Conservation (phyloP, 345 rosid species). For the Nasturtium officinale region DNA sequence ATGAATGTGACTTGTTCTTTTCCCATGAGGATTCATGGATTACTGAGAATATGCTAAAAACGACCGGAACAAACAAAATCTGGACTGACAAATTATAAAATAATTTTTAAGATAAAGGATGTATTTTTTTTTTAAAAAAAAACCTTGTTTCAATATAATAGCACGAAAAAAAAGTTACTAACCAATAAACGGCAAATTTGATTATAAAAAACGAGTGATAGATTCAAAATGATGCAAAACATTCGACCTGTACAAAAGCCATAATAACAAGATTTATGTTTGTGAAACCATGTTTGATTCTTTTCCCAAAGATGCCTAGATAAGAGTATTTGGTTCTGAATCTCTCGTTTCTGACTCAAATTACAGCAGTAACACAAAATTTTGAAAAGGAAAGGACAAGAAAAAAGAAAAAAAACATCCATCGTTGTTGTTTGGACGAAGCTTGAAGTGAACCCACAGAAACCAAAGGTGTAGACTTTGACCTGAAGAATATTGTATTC, state of each 20-base stretch:
- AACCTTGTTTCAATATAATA: too few species aligned
- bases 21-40: too few species aligned
- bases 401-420: background rate
- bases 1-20: too few species aligned
- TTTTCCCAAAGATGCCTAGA: background rate
- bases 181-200: background rate
- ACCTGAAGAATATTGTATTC: constrained; percentile 13
- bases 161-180: background rate
- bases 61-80: background rate
- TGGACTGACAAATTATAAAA: background rate
- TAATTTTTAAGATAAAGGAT: background rate
- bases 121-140: background rate
- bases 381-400: background rate
- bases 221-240: background rate
- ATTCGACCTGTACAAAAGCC: background rate
- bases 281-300: background rate
- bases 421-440: constrained; percentile 2
- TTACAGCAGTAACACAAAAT: background rate
- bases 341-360: background rate
- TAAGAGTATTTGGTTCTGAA: background rate
- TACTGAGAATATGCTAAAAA: background rate
- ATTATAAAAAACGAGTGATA: background rate
- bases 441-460: constrained; percentile 11
- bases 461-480: background rate
- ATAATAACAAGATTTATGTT: background rate